Percentiles rank a stretch among this genome's conserved stretches.
phyloP scores from a whole-genome alignment of 495 filamentous ascomycete genomes.

The Lasiosphaeria hispida region DNA sequence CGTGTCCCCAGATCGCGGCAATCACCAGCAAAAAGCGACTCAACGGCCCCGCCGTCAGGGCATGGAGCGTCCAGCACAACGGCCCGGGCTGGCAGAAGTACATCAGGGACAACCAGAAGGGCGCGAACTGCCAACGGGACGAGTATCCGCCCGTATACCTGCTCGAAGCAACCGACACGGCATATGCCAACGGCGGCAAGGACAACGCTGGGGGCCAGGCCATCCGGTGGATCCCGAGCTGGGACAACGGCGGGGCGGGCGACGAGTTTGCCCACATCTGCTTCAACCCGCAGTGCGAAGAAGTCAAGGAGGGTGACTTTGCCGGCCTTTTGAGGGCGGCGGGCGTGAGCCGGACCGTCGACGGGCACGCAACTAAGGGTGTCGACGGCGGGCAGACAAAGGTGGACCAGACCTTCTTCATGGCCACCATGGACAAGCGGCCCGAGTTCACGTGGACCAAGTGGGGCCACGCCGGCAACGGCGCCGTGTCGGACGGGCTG shows the following conservation, averaged over 20 bases:
- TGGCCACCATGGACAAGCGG: not conserved
- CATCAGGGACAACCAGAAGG: not conserved
- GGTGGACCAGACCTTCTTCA: not conserved
- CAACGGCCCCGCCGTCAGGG: not conserved
- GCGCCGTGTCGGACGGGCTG: not conserved
- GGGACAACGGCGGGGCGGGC: not conserved
- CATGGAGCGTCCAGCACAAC: constrained; percentile 5
- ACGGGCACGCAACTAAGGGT: no score
- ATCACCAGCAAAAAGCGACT: not conserved
- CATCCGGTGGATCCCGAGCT: not conserved
- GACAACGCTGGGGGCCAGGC: not conserved
- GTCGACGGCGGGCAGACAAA: not conserved
- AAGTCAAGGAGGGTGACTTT: not conserved
- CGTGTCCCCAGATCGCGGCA: not conserved
- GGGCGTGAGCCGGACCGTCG: no score
- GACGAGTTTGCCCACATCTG: not conserved
- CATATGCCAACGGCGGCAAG: not conserved
- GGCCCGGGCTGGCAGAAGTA: not conserved
- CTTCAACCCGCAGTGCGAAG: not conserved
- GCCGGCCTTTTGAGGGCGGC: not conserved
- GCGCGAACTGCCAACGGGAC: constrained; percentile 1
- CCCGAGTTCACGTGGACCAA: constrained; percentile 10
- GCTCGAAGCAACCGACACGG: not conserved
- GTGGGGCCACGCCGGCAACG: constrained; percentile 6
- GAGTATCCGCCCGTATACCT: constrained; percentile 16